Evolutionary conservation across 148 eudicot species (phyloP), one percentile per base, ranked within the genome.

Genomic region (Oxyria digyna): DNA sequence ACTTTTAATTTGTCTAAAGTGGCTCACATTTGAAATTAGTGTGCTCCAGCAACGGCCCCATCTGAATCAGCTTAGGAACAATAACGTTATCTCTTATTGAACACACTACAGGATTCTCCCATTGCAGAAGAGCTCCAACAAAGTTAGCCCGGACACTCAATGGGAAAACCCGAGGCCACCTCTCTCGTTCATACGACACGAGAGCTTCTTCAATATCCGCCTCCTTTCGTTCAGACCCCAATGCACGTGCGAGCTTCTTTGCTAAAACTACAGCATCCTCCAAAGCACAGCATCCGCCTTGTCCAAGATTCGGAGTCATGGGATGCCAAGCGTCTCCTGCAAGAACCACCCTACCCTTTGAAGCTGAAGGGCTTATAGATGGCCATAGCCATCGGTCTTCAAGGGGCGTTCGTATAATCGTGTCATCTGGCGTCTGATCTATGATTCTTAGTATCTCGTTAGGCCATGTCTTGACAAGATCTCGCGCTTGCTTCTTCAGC

Each of bases 401-500:
- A 0, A 95, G 74, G 3, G 96, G 87, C 4, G 88, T 79, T 72
- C 75, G 72, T 12, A 72, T 75, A 15, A 95, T 79, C 0, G 93
- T 84, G 35, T 91, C 94, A 2, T 85, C 89, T 14, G 91, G 85
- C 18, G 94, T 87, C 31, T 17, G 35, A 1, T 85, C 74, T 18
- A 95, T 80, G 69, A 88, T 74, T 64, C 67, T 78, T 10, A 72
- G 52, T 5, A 95, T 81, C 73, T 91, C 93, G 0, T 84, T 42
- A 17, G 91, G 81, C 91, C 93, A 95, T 43, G 72, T 74, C 67
- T 67, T 74, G 4, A 89, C 79, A 41, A 85, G 72, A 26, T 74
- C 74, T n/a, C 69, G 57, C 24, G 93, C 85, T 80, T 87, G 83
- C 70, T 79, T 82, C 85, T 87, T 91, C 68, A 88, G 71, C 62